These are phyloP conservation scores for Dactylellina drechsleri DNA, from an alignment of 2,329 filamentous ascomycete genomes.

Conservation along the genomic window DNA sequence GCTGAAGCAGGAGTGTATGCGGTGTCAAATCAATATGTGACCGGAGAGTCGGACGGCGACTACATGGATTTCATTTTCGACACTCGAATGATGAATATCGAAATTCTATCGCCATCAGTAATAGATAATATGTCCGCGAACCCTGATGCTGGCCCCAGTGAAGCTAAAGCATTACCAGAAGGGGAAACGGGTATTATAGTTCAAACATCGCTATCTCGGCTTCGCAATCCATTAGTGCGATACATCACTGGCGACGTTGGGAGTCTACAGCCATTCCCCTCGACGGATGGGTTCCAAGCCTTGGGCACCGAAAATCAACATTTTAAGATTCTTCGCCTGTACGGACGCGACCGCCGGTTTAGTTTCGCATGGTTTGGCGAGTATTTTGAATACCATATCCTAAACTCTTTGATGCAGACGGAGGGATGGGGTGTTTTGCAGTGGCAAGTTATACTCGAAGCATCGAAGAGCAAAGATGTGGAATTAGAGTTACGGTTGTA, in stretches of 20 bases:
- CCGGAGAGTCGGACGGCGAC: slow-evolving; percentile 42
- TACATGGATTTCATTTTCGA: slow-evolving; percentile 62
- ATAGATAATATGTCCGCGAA: slow-evolving; percentile 21
- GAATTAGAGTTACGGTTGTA: slow-evolving; percentile 22
- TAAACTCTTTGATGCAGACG: slow-evolving; percentile 58
- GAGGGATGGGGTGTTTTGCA: slow-evolving; percentile 60
- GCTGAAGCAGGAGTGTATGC: slow-evolving; percentile 64
- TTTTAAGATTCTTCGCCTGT: slow-evolving; percentile 61
- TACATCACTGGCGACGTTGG: slow-evolving; percentile 64
- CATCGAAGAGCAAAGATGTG: not conserved
- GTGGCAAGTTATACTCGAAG: slow-evolving; percentile 63
- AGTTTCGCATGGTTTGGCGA: slow-evolving; percentile 64
- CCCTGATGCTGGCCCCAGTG: not conserved
- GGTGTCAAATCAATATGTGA: slow-evolving; percentile 59
- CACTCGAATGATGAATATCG: slow-evolving; percentile 61
- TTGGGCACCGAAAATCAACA: slow-evolving; percentile 54
- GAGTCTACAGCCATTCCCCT: slow-evolving; percentile 62
- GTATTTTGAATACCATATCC: slow-evolving; percentile 61
- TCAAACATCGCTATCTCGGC: slow-evolving; percentile 63
- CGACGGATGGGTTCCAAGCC: not conserved
- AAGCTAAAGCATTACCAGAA: slow-evolving; percentile 56
- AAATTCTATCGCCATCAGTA: slow-evolving; percentile 59
- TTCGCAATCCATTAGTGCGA: slow-evolving; percentile 64
- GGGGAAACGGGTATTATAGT: slow-evolving; percentile 62
- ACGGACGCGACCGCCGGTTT: slow-evolving; percentile 63